Base-by-base conservation (phyloP, 2,329 filamentous ascomycete genomes). In the Furcasterigmium furcatum region DNA sequence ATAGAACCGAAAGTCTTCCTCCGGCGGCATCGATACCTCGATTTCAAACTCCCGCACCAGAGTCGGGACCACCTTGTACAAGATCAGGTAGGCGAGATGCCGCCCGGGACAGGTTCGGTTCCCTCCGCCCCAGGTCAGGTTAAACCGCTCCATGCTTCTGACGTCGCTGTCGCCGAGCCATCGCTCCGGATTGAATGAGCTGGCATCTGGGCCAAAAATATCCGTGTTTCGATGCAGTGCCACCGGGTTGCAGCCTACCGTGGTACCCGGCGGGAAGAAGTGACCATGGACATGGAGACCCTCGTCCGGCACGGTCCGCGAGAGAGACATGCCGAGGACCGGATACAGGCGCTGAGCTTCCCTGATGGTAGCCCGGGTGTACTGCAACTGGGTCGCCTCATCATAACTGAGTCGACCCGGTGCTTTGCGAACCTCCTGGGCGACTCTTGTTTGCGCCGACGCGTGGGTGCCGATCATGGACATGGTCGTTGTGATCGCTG, bases 51-150 rank as follows among this genome's bases (percentile, higher is more conserved):
- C 62, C 5, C 58, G 56, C 4, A 77, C 45, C 14, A 80, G 47
- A 0, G 62, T 57, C 0, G 67, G 57, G 1, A 78, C 59, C 0
- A 67, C 59, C 52, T 75, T 77, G 42, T 60, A 62, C 1, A 80
- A 60, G 3, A 79, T 58, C 45, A 80, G 51, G 54, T 79, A 75
- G 0, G 75, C 76, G 10, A 80, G 58, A 35, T 76, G 66, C 4
- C 72, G 58, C 0, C 76, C 76, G 1, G 76, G 76, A 46, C 76
- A 80, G 0, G 67, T 71, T 27, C 75, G 65, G 4, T 69, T 64
- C 3, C 76, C 74, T 3, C 74, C 75, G 3, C 76, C 76, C 72
- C 74, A 80, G 6, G 64, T 72, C 7, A 80, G 60, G 47, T 68
- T 79, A 41, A 61, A 66, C 13, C 73, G 62, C 14, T 79, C 73